Conservation (phyloP, 441 rosid genomes). For the Erodium chrysanthum region DNA sequence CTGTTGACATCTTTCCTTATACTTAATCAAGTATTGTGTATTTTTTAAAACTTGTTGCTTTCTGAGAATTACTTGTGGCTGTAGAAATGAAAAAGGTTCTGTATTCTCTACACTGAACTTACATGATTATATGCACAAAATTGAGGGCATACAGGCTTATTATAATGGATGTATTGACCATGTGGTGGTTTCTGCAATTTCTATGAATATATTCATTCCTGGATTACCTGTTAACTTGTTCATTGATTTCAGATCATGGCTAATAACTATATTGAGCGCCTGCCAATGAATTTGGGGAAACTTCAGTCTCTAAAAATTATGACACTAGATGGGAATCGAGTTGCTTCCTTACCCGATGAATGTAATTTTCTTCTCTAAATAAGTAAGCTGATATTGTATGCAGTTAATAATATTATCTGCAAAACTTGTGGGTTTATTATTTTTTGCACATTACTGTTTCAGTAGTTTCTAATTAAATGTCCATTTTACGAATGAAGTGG, state of each 20-base stretch:
- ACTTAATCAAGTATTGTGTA: not conserved
- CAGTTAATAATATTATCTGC: not conserved
- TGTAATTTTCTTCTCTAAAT: slow-evolving; percentile 46
- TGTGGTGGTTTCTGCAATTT: not conserved
- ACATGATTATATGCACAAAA: not conserved
- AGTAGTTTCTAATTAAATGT: slow-evolving; percentile 16
- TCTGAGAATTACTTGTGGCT: not conserved
- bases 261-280: slow-evolving; percentile 51
- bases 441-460: slow-evolving; percentile 3
- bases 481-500: slow-evolving; percentile 42
- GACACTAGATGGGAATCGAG: slow-evolving; percentile 74
- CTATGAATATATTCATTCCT: not conserved
- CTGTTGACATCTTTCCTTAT: not conserved
- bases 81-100: not conserved
- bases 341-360: slow-evolving; percentile 84
- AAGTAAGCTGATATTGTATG: slow-evolving; percentile 23
- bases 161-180: not conserved
- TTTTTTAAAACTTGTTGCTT: not conserved
- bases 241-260: slow-evolving; percentile 47
- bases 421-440: slow-evolving; percentile 10
- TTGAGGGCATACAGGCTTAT: not conserved
- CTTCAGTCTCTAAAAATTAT: slow-evolving; percentile 75
- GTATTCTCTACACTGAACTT: not conserved
- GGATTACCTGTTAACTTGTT: slow-evolving; percentile 5
- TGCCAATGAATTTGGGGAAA: slow-evolving; percentile 74